phyloP scores from a whole-genome alignment of 257 asterid genomes.

The Fraxinus pennsylvanica region DNA sequence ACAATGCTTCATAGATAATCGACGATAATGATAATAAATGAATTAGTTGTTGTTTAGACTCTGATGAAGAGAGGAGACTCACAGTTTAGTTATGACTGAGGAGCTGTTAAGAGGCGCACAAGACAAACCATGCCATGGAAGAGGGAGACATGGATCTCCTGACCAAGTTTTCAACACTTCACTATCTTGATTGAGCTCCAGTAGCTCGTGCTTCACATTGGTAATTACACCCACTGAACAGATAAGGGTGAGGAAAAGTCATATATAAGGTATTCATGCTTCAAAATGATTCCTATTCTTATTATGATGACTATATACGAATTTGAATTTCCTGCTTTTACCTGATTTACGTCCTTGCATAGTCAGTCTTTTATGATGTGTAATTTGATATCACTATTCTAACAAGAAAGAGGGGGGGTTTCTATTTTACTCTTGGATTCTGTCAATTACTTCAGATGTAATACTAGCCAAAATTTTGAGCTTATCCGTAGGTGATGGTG shows the following conservation, averaged over 20 bases:
- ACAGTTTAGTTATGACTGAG: slow-evolving; percentile 50
- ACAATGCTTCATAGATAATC: slow-evolving; percentile 2
- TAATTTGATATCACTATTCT: background rate
- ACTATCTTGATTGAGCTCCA: slow-evolving; percentile 46
- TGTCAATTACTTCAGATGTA: background rate
- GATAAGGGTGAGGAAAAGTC: slow-evolving; percentile 1
- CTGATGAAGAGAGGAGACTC: slow-evolving; percentile 31
- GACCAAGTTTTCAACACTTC: slow-evolving; percentile 54
- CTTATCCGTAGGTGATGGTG: background rate
- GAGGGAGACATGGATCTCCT: slow-evolving; percentile 75
- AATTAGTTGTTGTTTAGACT: background rate
- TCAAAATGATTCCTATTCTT: background rate
- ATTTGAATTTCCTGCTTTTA: background rate
- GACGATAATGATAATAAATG: background rate
- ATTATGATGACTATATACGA: background rate
- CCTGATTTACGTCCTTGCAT: background rate
- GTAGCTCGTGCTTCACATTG: slow-evolving; percentile 60
- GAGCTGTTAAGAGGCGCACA: slow-evolving; percentile 46
- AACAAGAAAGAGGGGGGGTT: background rate
- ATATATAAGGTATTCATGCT: background rate
- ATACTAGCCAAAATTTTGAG: background rate
- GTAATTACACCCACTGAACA: slow-evolving; percentile 45
- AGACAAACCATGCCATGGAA: slow-evolving; percentile 64
- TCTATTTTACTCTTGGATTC: background rate
- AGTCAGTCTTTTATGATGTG: background rate